Conservation (phyloP, 73 alveolate genomes). For the Paramecium tetraurelia region DNA sequence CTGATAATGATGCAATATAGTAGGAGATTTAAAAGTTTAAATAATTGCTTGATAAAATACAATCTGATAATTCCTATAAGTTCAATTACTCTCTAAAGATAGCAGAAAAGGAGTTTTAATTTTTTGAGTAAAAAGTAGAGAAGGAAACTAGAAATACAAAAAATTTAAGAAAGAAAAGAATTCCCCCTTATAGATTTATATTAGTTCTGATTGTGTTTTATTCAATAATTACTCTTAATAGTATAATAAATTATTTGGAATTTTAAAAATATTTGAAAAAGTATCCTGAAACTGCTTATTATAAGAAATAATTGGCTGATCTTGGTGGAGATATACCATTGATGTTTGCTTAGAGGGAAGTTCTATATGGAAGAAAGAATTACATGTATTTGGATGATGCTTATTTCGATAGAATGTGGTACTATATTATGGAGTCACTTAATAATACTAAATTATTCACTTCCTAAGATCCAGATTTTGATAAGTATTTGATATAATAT, state of each 20-base stretch:
- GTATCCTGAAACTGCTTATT: not conserved
- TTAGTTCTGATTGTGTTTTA: not conserved
- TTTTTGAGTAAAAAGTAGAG: not conserved
- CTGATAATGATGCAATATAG: not conserved
- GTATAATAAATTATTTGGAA: not conserved
- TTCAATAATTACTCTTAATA: not conserved
- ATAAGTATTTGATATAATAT: not conserved
- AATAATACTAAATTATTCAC: not conserved
- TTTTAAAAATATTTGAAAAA: not conserved
- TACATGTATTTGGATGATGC: not conserved
- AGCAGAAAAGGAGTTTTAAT: not conserved
- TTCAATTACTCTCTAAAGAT: not conserved
- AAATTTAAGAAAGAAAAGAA: not conserved
- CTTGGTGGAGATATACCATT: not conserved
- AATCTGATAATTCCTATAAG: not conserved
- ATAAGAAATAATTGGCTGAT: not conserved
- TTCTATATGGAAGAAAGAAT: not conserved
- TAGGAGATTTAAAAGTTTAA: not conserved
- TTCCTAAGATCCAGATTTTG: not conserved
- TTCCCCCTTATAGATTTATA: not conserved
- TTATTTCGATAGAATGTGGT: not conserved
- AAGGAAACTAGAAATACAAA: not conserved
- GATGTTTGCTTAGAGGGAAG: constrained; percentile 27
- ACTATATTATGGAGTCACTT: not conserved
- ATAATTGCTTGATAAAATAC: not conserved